Evolutionary conservation across 257 asterid species (phyloP).

Genomic region (Paraleonurus japonicus): DNA sequence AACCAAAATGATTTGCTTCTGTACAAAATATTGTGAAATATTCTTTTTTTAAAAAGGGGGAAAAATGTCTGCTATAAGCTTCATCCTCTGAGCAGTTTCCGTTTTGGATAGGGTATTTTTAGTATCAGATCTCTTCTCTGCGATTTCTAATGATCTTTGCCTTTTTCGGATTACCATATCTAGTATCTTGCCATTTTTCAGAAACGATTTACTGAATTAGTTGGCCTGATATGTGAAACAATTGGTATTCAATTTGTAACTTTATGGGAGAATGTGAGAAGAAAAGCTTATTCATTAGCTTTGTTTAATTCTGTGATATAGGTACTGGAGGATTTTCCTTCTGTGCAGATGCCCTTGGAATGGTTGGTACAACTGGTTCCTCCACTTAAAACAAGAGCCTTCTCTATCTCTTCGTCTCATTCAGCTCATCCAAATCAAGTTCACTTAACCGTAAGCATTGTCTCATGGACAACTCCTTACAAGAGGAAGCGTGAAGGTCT

Average conservation of each 20-base stretch:
- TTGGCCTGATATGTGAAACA: too few relatives aligned
- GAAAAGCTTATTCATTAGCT: not conserved
- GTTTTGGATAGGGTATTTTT: not conserved
- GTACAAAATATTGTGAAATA: not conserved
- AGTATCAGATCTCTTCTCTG: not conserved
- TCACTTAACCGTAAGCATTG: constrained; percentile 79
- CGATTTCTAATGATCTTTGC: constrained; percentile 1
- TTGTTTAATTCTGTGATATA: constrained; percentile 29
- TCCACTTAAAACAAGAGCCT: constrained; percentile 76
- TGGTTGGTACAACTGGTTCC: constrained; percentile 97
- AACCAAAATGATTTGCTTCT: not conserved
- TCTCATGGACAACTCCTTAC: constrained; percentile 88
- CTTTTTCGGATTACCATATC: constrained; percentile 10
- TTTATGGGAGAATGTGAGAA: constrained; percentile 6
- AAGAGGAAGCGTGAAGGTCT: constrained; percentile 83
- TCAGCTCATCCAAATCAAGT: constrained; percentile 82
- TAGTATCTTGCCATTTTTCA: not conserved
- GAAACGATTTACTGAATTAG: not conserved
- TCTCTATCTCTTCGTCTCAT: constrained; percentile 84
- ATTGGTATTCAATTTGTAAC: not conserved
- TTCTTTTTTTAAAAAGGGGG: not conserved
- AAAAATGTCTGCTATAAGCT: not conserved
- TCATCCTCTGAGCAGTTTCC: not conserved
- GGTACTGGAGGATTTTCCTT: constrained; percentile 93
- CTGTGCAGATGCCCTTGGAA: constrained; percentile 88